Percentiles rank a stretch among this genome's conserved stretches.
phyloP scores from a whole-genome alignment of 257 asterid genomes.

The Plantago ovata region DNA sequence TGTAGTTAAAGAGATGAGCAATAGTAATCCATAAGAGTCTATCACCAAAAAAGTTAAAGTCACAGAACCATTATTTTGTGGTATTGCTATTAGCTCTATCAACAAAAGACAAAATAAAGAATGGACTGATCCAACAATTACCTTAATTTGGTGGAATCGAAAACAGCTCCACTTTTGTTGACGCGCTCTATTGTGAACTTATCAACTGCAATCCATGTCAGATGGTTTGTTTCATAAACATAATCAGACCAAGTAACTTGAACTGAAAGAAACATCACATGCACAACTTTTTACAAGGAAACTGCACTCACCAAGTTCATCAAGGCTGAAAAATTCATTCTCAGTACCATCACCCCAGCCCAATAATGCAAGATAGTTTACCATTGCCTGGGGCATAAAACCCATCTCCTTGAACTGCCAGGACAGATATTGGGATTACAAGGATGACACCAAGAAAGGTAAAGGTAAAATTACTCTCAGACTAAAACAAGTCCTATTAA shows the following conservation, averaged over 20 bases:
- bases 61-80: neutral
- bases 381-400: slow-evolving; percentile 78
- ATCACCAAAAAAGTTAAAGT: slow-evolving; percentile 15
- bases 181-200: slow-evolving; percentile 90
- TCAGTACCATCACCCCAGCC: slow-evolving; percentile 99
- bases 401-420: slow-evolving; percentile 94
- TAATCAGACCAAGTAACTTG: slow-evolving; percentile 18
- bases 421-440: slow-evolving; percentile 20
- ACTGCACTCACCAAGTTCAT: slow-evolving; percentile 65
- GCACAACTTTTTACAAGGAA: slow-evolving; percentile 17
- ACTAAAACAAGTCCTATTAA: neutral
- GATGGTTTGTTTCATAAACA: slow-evolving; percentile 14
- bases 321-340: slow-evolving; percentile 86
- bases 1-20: slow-evolving; percentile 1
- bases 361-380: slow-evolving; percentile 85
- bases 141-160: slow-evolving; percentile 88
- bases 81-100: neutral
- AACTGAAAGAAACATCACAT: slow-evolving; percentile 18
- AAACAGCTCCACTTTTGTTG: slow-evolving; percentile 88
- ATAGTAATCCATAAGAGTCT: slow-evolving; percentile 19
- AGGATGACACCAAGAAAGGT: slow-evolving; percentile 18
- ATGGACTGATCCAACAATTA: slow-evolving; percentile 20
- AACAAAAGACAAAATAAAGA: slow-evolving; percentile 5
- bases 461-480: slow-evolving; percentile 14
- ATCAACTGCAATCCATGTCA: slow-evolving; percentile 52